Evolutionary conservation across 2,329 filamentous ascomycete genomes (phyloP).

Genomic region (Penicillium vulpinum): DNA sequence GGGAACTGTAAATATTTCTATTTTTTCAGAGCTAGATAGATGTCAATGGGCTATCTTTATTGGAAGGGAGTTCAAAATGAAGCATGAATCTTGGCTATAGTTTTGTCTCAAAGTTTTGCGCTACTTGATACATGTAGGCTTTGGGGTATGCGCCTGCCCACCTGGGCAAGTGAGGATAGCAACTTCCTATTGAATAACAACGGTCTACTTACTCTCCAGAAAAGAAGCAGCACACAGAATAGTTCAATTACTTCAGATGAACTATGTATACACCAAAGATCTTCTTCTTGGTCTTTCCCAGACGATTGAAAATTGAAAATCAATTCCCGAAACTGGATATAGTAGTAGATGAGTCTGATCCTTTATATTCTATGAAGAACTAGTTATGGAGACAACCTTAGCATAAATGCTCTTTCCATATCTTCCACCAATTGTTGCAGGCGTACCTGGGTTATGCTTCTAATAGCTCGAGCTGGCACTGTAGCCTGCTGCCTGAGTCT

Average conservation of each 20-base stretch:
- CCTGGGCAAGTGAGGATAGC: background rate
- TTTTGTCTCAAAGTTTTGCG: background rate
- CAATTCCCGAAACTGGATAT: too few species aligned
- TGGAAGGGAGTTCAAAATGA: background rate
- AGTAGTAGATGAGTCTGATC: too few species aligned
- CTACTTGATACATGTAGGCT: background rate
- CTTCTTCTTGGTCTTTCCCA: background rate
- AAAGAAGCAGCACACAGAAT: too few species aligned
- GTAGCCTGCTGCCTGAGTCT: background rate
- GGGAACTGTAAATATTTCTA: background rate
- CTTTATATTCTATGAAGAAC: too few species aligned
- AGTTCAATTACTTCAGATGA: background rate
- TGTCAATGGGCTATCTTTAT: background rate
- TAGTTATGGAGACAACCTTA: too few species aligned
- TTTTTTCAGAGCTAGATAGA: background rate
- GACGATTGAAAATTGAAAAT: too few species aligned
- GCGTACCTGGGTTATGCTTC: background rate
- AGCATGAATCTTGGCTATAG: background rate
- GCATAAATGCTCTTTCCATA: too few species aligned
- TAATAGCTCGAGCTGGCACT: background rate
- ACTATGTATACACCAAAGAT: background rate
- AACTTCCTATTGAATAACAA: background rate
- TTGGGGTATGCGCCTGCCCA: background rate
- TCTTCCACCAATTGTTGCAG: background rate
- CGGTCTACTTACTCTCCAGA: background rate